These are phyloP conservation scores for Coemansia pectinata DNA, from an alignment of 192 early-diverging fungal genomes.

Conservation along the genomic window DNA sequence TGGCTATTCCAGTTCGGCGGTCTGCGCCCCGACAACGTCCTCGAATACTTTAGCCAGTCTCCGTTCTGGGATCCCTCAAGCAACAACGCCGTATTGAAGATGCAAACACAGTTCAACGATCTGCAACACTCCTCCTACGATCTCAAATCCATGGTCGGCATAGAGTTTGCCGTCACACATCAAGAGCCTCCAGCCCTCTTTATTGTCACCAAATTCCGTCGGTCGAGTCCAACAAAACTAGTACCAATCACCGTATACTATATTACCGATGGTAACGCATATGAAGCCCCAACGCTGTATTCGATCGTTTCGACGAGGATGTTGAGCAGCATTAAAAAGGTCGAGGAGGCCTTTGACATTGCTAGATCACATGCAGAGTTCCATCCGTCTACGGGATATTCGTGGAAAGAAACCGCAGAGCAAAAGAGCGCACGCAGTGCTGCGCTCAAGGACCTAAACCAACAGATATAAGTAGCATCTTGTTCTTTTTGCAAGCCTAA, in stretches of 20 bases:
- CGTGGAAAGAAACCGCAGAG: constrained; percentile 42
- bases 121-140: constrained; percentile 53
- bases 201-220: constrained; percentile 70
- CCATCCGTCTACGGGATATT: constrained; percentile 51
- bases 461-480: not conserved
- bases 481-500: not conserved
- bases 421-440: constrained; percentile 38
- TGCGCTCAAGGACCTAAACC: constrained; percentile 30
- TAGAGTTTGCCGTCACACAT: constrained; percentile 74
- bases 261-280: constrained; percentile 70
- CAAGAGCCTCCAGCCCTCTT: constrained; percentile 67
- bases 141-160: constrained; percentile 67
- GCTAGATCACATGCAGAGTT: constrained; percentile 40
- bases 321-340: constrained; percentile 57
- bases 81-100: constrained; percentile 75
- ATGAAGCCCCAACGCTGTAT: constrained; percentile 71
- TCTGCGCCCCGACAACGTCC: constrained; percentile 70
- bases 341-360: constrained; percentile 46
- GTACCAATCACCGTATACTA: constrained; percentile 58
- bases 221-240: constrained; percentile 61
- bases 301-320: constrained; percentile 69
- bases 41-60: constrained; percentile 79
- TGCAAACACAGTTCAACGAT: constrained; percentile 84
- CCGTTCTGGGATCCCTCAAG: constrained; percentile 81
- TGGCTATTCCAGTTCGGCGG: constrained; percentile 66